Conservation (phyloP, 805 yeast genomes). For the Monosporozyma unispora region DNA sequence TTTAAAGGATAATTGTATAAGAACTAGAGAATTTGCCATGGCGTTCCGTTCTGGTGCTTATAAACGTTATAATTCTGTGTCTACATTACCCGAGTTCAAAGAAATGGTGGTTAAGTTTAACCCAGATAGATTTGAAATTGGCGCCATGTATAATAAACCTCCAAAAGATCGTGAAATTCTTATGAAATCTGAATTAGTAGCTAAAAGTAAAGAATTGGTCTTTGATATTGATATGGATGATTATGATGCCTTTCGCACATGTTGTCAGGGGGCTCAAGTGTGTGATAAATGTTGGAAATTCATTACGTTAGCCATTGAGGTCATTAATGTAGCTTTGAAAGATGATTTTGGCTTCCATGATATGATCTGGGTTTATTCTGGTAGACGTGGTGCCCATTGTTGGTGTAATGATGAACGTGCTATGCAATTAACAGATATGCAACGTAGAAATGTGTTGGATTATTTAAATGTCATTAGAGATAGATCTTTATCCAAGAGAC, state of each 20-base stretch:
- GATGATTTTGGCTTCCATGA: slow-evolving; percentile 87
- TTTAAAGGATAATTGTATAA: slow-evolving; percentile 58
- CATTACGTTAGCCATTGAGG: slow-evolving; percentile 71
- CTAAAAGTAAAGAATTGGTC: slow-evolving; percentile 78
- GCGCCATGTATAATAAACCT: slow-evolving; percentile 80
- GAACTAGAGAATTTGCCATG: slow-evolving; percentile 88
- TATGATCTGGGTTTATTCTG: slow-evolving; percentile 91
- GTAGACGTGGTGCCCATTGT: slow-evolving; percentile 98
- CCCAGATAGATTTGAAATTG: slow-evolving; percentile 91
- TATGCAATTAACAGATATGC: slow-evolving; percentile 57
- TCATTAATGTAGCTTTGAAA: slow-evolving; percentile 59
- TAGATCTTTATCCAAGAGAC: slow-evolving; percentile 37
- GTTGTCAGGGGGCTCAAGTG: slow-evolving; percentile 78
- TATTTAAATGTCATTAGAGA: slow-evolving; percentile 70
- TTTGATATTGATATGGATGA: slow-evolving; percentile 97
- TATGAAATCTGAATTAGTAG: slow-evolving; percentile 69
- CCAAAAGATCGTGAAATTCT: slow-evolving; percentile 79
- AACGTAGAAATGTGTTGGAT: slow-evolving; percentile 71
- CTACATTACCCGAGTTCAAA: slow-evolving; percentile 61
- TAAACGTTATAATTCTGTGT: slow-evolving; percentile 77
- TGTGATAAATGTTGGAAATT: slow-evolving; percentile 92
- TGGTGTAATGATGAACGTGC: slow-evolving; percentile 92
- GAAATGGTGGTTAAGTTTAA: slow-evolving; percentile 60
- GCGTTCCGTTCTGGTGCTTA: slow-evolving; percentile 83
- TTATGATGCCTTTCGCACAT: slow-evolving; percentile 87